Conservation (phyloP, 805 yeast genomes). For the Cyberlindnera nakhonratchasimensis region DNA sequence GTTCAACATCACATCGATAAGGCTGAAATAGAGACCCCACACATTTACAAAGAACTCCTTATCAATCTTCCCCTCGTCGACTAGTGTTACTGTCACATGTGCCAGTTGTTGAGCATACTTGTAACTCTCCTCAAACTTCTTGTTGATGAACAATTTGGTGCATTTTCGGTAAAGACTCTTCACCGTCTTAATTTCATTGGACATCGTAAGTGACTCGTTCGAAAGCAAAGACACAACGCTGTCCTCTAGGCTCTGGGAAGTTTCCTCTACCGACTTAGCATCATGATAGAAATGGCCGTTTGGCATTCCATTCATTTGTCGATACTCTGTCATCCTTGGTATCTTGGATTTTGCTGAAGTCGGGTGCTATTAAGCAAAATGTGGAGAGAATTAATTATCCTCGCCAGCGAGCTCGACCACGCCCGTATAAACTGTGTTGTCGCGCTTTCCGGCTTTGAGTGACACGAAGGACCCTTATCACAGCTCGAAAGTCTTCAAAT, state of each 20-base stretch:
- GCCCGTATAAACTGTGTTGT: too few relatives aligned
- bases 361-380: too few relatives aligned
- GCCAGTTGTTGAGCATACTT: conserved; percentile 7
- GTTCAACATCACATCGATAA: conserved; percentile 26
- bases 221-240: conserved; percentile 14
- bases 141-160: conserved; percentile 27
- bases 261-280: not conserved
- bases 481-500: too few relatives aligned
- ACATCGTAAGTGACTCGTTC: conserved; percentile 2
- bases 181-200: conserved; percentile 12
- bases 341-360: too few relatives aligned
- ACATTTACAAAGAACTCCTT: conserved; percentile 16
- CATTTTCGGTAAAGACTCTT: conserved; percentile 20
- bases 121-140: conserved; percentile 24
- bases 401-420: too few relatives aligned
- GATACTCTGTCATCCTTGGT: conserved; percentile 16
- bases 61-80: conserved; percentile 14
- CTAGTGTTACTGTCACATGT: conserved; percentile 9
- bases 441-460: too few relatives aligned
- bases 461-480: too few relatives aligned
- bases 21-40: conserved; percentile 28
- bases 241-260: conserved; percentile 10
- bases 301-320: conserved; percentile 7
- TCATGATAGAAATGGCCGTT: not conserved
- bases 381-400: too few relatives aligned